These are phyloP conservation scores for Platanthera zijinensis DNA, from an alignment of 106 monocot genomes.

Conservation along the genomic window DNA sequence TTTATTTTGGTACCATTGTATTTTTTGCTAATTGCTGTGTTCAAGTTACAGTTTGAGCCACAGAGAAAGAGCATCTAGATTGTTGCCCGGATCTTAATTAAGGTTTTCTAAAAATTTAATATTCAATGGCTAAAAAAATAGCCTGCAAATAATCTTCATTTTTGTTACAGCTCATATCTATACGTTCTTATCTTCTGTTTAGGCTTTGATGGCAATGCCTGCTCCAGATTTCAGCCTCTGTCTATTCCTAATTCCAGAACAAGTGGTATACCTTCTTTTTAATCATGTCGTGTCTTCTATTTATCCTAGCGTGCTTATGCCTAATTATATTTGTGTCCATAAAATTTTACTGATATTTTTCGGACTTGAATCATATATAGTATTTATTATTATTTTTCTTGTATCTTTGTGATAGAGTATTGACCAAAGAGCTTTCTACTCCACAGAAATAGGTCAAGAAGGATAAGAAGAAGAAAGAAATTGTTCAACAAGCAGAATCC, in stretches of 20 bases:
- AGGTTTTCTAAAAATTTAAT: conserved; percentile 30
- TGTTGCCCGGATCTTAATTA: conserved; percentile 70
- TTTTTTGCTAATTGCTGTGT: not conserved
- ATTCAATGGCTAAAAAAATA: not conserved
- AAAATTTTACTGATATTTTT: not conserved
- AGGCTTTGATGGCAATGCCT: conserved; percentile 99
- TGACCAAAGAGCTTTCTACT: too few relatives aligned
- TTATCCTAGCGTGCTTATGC: not conserved
- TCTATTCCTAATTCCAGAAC: conserved; percentile 88
- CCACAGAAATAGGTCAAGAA: too few relatives aligned
- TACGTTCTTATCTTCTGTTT: conserved; percentile 14
- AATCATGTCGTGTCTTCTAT: not conserved
- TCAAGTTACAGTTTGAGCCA: conserved; percentile 75
- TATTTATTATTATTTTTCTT: not conserved
- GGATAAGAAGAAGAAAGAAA: too few relatives aligned
- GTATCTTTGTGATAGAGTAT: too few relatives aligned
- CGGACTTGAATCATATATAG: not conserved
- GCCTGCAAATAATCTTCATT: not conserved
- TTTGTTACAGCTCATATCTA: not conserved
- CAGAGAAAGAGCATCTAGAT: conserved; percentile 72
- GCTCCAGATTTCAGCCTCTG: conserved; percentile 89
- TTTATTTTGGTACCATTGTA: not conserved
- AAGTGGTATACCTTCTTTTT: conserved; percentile 57
- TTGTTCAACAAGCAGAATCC: too few relatives aligned
- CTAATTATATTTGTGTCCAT: not conserved